Evolutionary conservation across 345 rosid species (phyloP), one percentile per base, ranked within the genome.

Genomic region (Sisymbrium irio): DNA sequence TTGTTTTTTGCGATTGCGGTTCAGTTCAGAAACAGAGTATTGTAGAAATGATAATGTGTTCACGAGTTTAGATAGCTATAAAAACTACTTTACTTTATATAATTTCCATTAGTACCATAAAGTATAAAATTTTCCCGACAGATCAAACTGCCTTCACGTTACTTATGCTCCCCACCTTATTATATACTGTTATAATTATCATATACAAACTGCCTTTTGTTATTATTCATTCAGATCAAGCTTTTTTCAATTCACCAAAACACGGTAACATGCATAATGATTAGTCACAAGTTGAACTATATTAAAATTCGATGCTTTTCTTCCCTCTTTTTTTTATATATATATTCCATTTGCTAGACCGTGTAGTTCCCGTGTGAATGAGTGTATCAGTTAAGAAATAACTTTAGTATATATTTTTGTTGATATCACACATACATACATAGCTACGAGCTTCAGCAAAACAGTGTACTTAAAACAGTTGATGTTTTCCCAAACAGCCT

Each of bases 261-360:
- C 73, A 74, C 45, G 56, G 79, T 68, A 68, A 75, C 79, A 68
- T 77, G 72, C 72, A 63, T 64, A 70, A 77, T 77, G 46, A 77
- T 77, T 77, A 70, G 67, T 70, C 75, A 77, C 80, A 77, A 77
- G 54, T 77, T 77, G 80, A 55, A 64, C 72, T 56, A 56, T 77
- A 41, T 41, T 61, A 55, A 76, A 35, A 69, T 27, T 46, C 37
- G 56, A 60, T 67, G 36, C 64, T 76, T 63, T 63, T 46, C 27
- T 55, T 25, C 22, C 35, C 36, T 12, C 4, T 53, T 32, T 11
- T 66, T 13, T 28, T 3, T 32, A 4, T 20, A 28, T 42, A 14
- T 55, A 10, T 30, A 65, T 33, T 65, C 36, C 15, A 13, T 17
- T 71, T 45, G 4, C 9, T 65, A 19, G 44, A 37, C 14, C 75